Percentiles rank a stretch among this genome's conserved stretches.
Evolutionary conservation across 192 early-diverging fungal species (phyloP).

Genomic region (Coemansia nantahalensis): DNA sequence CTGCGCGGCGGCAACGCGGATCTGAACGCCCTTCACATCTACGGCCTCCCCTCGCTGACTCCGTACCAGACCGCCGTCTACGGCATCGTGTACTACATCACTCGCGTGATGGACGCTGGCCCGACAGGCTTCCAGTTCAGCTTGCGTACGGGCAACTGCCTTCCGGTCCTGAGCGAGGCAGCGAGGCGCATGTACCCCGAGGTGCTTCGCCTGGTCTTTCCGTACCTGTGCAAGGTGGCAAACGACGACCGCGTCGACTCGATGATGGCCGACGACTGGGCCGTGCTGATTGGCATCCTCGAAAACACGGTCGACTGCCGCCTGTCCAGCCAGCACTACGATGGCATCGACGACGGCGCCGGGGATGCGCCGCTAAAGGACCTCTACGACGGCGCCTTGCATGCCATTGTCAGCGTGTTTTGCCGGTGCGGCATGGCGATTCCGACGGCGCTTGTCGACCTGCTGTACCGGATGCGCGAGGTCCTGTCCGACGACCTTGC

Average conservation of each 20-base stretch:
- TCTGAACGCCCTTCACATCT: constrained; percentile 23
- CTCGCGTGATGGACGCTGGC: constrained; percentile 50
- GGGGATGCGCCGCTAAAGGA: not conserved
- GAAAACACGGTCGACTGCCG: constrained; percentile 27
- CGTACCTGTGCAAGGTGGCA: constrained; percentile 44
- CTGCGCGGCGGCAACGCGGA: constrained; percentile 27
- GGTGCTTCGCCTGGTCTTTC: constrained; percentile 41
- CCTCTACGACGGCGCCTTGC: constrained; percentile 35
- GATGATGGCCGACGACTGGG: constrained; percentile 41
- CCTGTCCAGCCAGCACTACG: constrained; percentile 11
- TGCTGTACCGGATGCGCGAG: constrained; percentile 32
- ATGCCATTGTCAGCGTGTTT: constrained; percentile 25
- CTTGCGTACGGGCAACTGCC: constrained; percentile 47
- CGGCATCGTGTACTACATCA: constrained; percentile 52
- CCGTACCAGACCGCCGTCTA: constrained; percentile 45
- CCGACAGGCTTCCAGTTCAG: constrained; percentile 50
- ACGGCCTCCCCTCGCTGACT: constrained; percentile 17
- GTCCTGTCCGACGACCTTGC: constrained; percentile 45
- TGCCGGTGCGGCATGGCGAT: constrained; percentile 10
- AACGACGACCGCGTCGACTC: constrained; percentile 45
- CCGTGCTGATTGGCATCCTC: constrained; percentile 34
- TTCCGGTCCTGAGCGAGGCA: constrained; percentile 47
- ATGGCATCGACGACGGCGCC: constrained; percentile 3
- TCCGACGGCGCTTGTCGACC: constrained; percentile 13
- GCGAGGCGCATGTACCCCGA: constrained; percentile 37